Evolutionary conservation across 1,284 basidiomycete species (phyloP).

Genomic region (Gymnopus androsaceus): DNA sequence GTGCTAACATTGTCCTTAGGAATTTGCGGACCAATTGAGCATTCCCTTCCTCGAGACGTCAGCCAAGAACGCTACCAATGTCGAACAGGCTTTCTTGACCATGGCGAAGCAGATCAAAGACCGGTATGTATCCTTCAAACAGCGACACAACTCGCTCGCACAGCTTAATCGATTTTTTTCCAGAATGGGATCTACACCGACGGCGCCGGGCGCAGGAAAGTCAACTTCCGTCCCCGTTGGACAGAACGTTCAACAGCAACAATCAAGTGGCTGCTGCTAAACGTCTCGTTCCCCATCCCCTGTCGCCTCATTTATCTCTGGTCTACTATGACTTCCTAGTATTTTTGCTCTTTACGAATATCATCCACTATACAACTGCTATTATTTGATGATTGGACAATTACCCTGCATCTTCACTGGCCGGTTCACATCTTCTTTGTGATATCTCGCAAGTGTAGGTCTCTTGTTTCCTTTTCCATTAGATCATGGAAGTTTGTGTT

Average conservation of each 20-base stretch:
- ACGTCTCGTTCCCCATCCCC: constrained; percentile 13
- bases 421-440: neutral
- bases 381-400: constrained; percentile 24
- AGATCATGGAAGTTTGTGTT: constrained; percentile 12
- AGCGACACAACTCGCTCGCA: constrained; percentile 5
- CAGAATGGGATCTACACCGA: constrained; percentile 79
- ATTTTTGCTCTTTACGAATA: constrained; percentile 24
- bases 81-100: constrained; percentile 99
- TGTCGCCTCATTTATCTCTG: constrained; percentile 3
- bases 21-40: constrained; percentile 93
- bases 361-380: constrained; percentile 26
- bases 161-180: constrained; percentile 18
- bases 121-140: constrained; percentile 52
- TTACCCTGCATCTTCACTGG: constrained; percentile 14
- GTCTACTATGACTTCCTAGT: constrained; percentile 13
- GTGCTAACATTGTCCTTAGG: constrained; percentile 44
- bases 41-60: constrained; percentile 99
- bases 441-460: constrained; percentile 5
- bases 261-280: constrained; percentile 75
- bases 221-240: constrained; percentile 70
- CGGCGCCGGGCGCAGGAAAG: constrained; percentile 71
- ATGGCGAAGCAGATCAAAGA: constrained; percentile 99
- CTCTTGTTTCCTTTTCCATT: constrained; percentile 12
- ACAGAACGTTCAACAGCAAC: constrained; percentile 75
- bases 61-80: constrained; percentile 98